Conservation (phyloP, 1,139 yeast genomes). For the Saccharomyces hybrid region DNA sequence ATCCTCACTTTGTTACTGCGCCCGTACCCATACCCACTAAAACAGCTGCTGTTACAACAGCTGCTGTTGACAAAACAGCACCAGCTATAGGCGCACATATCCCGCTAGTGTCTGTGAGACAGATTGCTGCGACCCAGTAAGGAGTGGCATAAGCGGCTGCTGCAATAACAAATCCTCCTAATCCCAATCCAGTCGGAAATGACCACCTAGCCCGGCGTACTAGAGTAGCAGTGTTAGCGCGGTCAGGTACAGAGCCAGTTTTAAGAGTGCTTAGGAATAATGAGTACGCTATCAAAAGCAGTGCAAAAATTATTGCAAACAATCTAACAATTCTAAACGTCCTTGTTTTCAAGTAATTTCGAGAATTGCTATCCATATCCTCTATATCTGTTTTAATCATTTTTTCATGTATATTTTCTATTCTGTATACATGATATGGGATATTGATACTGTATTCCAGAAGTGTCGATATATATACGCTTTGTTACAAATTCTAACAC, state of each 20-base stretch:
- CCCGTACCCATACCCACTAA: too few species aligned
- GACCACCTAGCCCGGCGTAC: not conserved
- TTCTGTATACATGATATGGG: not conserved
- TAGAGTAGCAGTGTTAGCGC: not conserved
- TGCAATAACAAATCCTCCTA: not conserved
- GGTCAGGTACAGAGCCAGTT: not conserved
- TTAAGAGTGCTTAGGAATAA: not conserved
- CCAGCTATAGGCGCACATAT: too few species aligned
- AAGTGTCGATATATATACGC: not conserved
- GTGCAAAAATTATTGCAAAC: not conserved
- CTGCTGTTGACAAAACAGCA: too few species aligned
- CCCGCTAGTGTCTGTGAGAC: too few species aligned
- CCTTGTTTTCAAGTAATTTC: not conserved
- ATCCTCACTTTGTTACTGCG: too few species aligned
- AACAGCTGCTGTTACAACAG: too few species aligned
- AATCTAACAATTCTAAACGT: not conserved
- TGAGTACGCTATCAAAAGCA: not conserved
- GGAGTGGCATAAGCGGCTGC: not conserved
- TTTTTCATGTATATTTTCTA: not conserved
- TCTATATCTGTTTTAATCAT: not conserved
- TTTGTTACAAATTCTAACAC: not conserved
- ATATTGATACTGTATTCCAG: not conserved
- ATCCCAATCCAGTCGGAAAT: not conserved
- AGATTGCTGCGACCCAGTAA: too few species aligned
- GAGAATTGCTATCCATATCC: not conserved